Conservation (phyloP, 208 protist species). For the Crithidia fasciculata region DNA sequence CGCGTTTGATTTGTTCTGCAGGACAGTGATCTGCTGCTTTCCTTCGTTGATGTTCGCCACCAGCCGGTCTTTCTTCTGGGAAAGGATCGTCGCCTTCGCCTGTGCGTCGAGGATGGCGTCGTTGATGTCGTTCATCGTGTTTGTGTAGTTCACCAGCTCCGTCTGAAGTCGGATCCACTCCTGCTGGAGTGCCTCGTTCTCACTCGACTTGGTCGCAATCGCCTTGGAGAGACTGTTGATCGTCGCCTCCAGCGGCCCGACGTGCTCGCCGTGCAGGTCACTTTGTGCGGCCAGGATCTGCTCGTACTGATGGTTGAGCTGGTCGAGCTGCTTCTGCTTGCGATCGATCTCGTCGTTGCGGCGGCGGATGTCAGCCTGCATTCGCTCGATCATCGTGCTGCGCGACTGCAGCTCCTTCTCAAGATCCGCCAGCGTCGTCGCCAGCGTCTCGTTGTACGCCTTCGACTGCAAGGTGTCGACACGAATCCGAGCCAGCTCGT, state of each 20-base stretch:
- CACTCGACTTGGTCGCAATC: constrained; percentile 88
- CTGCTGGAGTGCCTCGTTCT: constrained; percentile 94
- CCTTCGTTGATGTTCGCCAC: constrained; percentile 71
- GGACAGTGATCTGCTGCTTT: constrained; percentile 74
- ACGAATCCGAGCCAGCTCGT: constrained; percentile 95
- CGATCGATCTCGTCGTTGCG: constrained; percentile 96
- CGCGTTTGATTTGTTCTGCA: constrained; percentile 86
- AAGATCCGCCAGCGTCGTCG: constrained; percentile 83
- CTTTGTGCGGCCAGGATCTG: constrained; percentile 73
- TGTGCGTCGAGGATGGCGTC: constrained; percentile 90
- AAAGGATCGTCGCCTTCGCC: constrained; percentile 88
- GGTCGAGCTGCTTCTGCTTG: constrained; percentile 96
- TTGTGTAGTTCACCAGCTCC: constrained; percentile 94
- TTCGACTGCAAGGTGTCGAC: constrained; percentile 95
- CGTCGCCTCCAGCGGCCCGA: constrained; percentile 94
- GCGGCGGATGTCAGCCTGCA: constrained; percentile 95
- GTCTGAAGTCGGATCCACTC: constrained; percentile 96
- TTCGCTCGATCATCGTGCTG: constrained; percentile 91
- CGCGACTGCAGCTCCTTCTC: constrained; percentile 93
- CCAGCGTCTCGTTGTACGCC: constrained; percentile 92
- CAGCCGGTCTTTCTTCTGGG: constrained; percentile 91
- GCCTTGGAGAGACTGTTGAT: constrained; percentile 95
- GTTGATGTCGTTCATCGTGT: constrained; percentile 85
- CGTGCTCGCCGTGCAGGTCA: constrained; percentile 77
- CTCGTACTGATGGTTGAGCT: constrained; percentile 96